These are phyloP conservation scores for Agastache rugosa DNA, from an alignment of 257 asterid genomes.

Conservation along the genomic window DNA sequence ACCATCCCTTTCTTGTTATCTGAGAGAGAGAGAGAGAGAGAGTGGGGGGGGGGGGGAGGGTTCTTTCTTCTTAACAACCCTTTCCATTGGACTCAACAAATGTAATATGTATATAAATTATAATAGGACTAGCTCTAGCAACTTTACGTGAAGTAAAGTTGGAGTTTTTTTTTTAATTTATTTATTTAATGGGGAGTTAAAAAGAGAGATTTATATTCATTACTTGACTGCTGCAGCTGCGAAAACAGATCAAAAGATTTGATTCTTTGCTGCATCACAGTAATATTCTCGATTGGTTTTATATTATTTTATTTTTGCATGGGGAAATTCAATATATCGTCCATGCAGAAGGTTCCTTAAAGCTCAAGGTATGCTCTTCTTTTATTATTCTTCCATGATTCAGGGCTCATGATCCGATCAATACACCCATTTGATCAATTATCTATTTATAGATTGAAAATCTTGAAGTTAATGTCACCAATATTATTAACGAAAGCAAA, in stretches of 20 bases:
- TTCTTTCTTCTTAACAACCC: neutral
- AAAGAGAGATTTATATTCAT: constrained; percentile 30
- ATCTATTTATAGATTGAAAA: neutral
- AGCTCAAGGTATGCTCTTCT: constrained; percentile 41
- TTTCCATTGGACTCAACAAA: neutral
- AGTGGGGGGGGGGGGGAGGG: neutral
- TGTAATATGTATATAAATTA: neutral
- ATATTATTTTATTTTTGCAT: constrained; percentile 31
- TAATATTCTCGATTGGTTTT: constrained; percentile 34
- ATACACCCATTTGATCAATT: constrained; percentile 32
- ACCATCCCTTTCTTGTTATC: constrained; percentile 12
- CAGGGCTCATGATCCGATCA: constrained; percentile 60
- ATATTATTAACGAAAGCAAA: neutral
- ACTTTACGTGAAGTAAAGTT: constrained; percentile 14
- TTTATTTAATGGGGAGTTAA: neutral
- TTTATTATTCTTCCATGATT: constrained; percentile 40
- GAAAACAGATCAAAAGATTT: constrained; percentile 25
- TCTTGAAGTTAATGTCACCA: neutral
- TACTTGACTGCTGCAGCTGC: constrained; percentile 39
- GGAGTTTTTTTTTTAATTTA: neutral
- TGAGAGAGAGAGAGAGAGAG: neutral
- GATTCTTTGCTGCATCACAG: constrained; percentile 50
- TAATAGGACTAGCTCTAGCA: neutral
- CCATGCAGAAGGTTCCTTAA: constrained; percentile 48
- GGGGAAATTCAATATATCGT: constrained; percentile 48